A percentile compares a stretch with the other conserved stretches of the same genome.
These are phyloP conservation scores for Uronychia binucleata DNA, from an alignment of 73 alveolate species.

Conservation along the genomic window DNA sequence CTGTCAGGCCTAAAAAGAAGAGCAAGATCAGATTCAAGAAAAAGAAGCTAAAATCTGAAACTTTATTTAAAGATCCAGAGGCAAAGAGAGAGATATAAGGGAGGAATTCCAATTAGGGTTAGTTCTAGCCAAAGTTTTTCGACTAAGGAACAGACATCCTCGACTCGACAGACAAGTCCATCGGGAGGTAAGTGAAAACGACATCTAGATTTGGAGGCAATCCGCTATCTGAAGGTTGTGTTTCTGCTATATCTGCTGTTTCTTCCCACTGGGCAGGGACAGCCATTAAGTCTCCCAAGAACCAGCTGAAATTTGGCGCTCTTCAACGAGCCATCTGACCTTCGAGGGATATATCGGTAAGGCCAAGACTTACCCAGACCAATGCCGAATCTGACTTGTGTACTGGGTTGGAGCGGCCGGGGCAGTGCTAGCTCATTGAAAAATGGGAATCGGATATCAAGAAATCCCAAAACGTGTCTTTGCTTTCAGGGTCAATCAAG, in stretches of 20 bases:
- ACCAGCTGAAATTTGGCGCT: background rate
- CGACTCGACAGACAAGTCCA: no score
- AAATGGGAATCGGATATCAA: background rate
- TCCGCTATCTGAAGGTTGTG: no score
- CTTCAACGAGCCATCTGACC: background rate
- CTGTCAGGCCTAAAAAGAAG: background rate
- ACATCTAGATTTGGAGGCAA: no score
- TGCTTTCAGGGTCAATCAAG: no score
- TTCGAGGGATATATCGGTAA: no score
- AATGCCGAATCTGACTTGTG: background rate
- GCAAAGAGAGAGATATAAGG: background rate
- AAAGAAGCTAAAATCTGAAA: background rate
- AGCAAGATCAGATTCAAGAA: background rate
- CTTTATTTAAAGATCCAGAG: no score
- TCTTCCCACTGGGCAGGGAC: background rate
- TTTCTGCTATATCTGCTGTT: background rate
- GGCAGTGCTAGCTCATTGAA: background rate
- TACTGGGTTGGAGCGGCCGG: background rate
- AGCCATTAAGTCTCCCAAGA: background rate
- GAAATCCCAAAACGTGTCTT: no score
- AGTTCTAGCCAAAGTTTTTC: background rate
- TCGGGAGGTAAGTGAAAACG: no score
- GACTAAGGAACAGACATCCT: background rate
- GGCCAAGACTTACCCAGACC: no score
- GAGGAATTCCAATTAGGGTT: background rate